Evolutionary conservation across 2,329 filamentous ascomycete species (phyloP), one percentile per base, ranked within the genome.

Genomic region (Phialophora expanda): DNA sequence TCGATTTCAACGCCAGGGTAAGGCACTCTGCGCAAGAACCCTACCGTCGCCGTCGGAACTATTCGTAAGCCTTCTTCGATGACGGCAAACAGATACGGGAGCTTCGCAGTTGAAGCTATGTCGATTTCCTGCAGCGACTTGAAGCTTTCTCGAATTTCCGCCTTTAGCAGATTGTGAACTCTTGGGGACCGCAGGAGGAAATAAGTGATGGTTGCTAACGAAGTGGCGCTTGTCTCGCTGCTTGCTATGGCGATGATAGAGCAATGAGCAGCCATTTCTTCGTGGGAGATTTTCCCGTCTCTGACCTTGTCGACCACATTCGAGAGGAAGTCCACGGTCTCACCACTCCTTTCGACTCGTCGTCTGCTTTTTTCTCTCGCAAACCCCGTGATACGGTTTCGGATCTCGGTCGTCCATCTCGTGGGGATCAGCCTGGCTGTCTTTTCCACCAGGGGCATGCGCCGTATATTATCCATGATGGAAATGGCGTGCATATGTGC

Each of bases 181-280:
- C 9, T 22, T 8, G 48, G 48, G 11, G 20, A 24, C 48, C 48
- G 20, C 3, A 57, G 14, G 38, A 57, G 55, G 34, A 34, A 57
- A 24, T 38, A 57, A 7, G 55, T 57, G 14, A 57, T 24, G n/a
- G 26, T 32, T 41, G 55, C 26, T n/a, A 57, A 14, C 12, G 34
- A 32, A 4, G 55, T 57, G 6, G 55, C 55, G 7, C 26, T 57
- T 8, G 55, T 57, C 30, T 57, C 55, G 38, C 55, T 57, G 55
- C 55, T 32, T 22, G 30, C 55, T 14, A 57, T 24, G 26, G 30
- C 64, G 60, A 71, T 28, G 78, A 82, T 0, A 85, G 87, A 65
- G 77, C 84, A 1, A 85, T 89, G 1, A 85, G 86, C 56, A 95
- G 95, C 72, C 95, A 98, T 72, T 86, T 91, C 2, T 96, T 93